A percentile compares a stretch with the other conserved stretches of the same genome.
phyloP scores from a whole-genome alignment of 805 yeast species.

The Brettanomyces bruxellensis region DNA sequence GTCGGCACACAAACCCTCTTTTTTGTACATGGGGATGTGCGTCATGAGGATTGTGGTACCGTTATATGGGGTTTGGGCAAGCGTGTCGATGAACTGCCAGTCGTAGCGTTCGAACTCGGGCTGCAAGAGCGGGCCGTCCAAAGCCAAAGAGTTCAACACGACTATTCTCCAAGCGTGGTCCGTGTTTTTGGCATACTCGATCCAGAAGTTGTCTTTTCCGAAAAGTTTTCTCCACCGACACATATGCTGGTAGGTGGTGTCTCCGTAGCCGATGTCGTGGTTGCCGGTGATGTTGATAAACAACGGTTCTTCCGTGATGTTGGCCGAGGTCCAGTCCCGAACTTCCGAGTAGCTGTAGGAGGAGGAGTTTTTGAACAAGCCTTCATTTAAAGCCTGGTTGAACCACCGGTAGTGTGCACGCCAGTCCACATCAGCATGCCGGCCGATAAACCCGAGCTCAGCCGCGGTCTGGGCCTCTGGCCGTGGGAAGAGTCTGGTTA shows the following conservation, averaged over 20 bases:
- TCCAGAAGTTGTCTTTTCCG: conserved; percentile 81
- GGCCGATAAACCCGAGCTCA: conserved; percentile 36
- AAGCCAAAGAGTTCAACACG: conserved; percentile 71
- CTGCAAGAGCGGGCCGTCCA: conserved; percentile 88
- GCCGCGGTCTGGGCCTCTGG: conserved; percentile 41
- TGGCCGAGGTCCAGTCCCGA: conserved; percentile 48
- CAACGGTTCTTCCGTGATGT: conserved; percentile 43
- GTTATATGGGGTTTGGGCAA: conserved; percentile 45
- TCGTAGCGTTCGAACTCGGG: conserved; percentile 58
- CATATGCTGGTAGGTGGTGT: conserved; percentile 86
- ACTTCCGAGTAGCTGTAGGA: conserved; percentile 48
- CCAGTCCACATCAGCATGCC: conserved; percentile 54
- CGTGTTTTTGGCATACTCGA: conserved; percentile 54
- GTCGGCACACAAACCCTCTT: conserved; percentile 76
- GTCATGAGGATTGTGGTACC: conserved; percentile 82
- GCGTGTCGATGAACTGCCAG: conserved; percentile 61
- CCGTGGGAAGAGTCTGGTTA: conserved; percentile 58
- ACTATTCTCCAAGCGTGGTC: conserved; percentile 80
- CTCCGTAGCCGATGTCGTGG: conserved; percentile 97
- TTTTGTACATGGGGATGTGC: conserved; percentile 84
- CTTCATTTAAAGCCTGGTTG: conserved; percentile 21
- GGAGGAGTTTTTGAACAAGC: conserved; percentile 19
- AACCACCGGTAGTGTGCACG: conserved; percentile 29
- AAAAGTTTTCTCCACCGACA: conserved; percentile 64
- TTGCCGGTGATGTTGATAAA: conserved; percentile 86